phyloP scores from a whole-genome alignment of 352 stramenopile species.

The Globisporangium rhizosaccharum region DNA sequence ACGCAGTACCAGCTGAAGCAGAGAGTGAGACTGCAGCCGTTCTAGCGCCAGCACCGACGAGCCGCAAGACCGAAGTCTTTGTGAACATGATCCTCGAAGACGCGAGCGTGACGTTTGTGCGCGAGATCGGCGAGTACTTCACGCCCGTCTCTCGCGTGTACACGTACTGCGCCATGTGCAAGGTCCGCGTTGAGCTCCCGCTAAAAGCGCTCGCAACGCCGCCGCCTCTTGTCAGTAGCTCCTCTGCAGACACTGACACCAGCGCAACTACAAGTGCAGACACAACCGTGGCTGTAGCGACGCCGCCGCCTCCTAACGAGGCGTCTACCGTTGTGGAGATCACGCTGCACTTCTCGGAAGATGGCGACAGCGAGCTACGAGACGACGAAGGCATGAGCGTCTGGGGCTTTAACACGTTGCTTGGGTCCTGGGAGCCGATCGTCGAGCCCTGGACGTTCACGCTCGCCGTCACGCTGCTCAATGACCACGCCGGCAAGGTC shows the following conservation, averaged over 20 bases:
- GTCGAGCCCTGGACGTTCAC: conserved; percentile 76
- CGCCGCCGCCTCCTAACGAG: not conserved
- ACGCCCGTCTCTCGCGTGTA: conserved; percentile 59
- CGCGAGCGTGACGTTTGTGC: conserved; percentile 62
- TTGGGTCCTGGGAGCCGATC: conserved; percentile 77
- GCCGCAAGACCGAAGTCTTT: conserved; percentile 15
- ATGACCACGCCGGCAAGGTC: conserved; percentile 40
- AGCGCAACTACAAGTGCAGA: not conserved
- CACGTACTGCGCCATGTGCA: conserved; percentile 62
- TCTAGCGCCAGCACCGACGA: not conserved
- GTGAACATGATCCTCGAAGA: conserved; percentile 62
- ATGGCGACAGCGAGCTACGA: conserved; percentile 33
- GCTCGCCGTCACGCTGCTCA: conserved; percentile 26
- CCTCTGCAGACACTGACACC: not conserved
- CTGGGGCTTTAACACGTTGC: conserved; percentile 70
- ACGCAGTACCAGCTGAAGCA: not conserved
- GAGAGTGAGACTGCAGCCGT: not conserved
- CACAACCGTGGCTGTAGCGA: not conserved
- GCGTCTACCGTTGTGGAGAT: conserved; percentile 10
- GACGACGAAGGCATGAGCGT: conserved; percentile 72
- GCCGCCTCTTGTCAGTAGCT: not conserved
- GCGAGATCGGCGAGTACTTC: conserved; percentile 71
- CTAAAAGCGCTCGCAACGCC: conserved; percentile 1
- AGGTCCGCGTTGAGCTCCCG: conserved; percentile 37
- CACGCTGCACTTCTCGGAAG: conserved; percentile 53